These are phyloP conservation scores for Cercospora citrullina DNA, from an alignment of 2,329 filamentous ascomycete species.

Conservation along the genomic window DNA sequence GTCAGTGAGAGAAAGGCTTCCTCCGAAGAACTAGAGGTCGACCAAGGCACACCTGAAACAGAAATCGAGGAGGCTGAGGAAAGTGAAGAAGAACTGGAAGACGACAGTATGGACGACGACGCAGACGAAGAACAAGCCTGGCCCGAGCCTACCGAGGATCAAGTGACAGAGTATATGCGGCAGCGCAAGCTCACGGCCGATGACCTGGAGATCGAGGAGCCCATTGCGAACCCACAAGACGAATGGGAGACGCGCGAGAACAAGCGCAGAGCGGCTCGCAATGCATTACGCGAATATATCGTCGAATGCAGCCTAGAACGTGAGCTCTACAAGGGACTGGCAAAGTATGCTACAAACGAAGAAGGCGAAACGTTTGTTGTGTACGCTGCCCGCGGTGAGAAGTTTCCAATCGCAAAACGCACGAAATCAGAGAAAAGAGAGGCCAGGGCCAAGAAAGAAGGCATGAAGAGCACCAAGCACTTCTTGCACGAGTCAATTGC, in stretches of 20 bases:
- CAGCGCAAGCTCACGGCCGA: conserved; percentile 6
- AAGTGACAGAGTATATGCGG: background rate
- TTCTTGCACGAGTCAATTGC: conserved; percentile 10
- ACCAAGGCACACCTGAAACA: background rate
- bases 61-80: background rate
- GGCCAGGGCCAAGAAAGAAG: conserved; percentile 4
- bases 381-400: conserved; percentile 14
- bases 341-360: conserved; percentile 13
- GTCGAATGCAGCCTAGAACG: conserved; percentile 11
- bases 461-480: conserved; percentile 2
- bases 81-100: background rate
- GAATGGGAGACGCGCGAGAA: conserved; percentile 8
- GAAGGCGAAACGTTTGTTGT: conserved; percentile 8
- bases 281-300: conserved; percentile 14
- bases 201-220: conserved; percentile 11
- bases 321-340: conserved; percentile 14
- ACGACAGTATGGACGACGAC: background rate
- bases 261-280: conserved; percentile 9
- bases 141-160: background rate
- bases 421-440: conserved; percentile 10
- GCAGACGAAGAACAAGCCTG: background rate
- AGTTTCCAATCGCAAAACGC: conserved; percentile 8
- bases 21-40: background rate
- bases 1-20: background rate
- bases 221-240: background rate